Conservation (phyloP, 495 filamentous ascomycete genomes). For the Trichoderma reesei region DNA sequence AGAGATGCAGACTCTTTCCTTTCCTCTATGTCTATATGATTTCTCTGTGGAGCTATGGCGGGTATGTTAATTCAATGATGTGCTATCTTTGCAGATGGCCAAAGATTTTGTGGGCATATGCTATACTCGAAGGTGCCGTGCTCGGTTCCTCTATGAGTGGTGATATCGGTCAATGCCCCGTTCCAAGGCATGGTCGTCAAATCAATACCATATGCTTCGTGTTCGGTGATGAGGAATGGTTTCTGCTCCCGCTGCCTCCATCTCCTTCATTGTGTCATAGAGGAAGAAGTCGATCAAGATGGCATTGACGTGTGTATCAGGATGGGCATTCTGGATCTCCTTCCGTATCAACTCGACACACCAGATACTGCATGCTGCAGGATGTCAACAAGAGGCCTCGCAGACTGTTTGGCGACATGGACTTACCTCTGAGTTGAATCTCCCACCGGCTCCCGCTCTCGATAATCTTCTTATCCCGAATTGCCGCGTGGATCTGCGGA, state of each 20-base stretch:
- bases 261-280: conserved; percentile 83
- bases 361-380: conserved; percentile 72
- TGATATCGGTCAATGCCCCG: not conserved
- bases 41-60: not conserved
- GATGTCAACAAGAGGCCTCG: conserved; percentile 12
- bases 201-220: conserved; percentile 89
- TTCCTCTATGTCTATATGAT: not conserved
- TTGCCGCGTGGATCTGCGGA: conserved; percentile 61
- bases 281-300: conserved; percentile 94
- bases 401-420: not conserved
- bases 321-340: conserved; percentile 68
- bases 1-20: not conserved
- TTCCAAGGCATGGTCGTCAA: not conserved
- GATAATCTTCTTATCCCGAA: conserved; percentile 52
- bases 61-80: not conserved
- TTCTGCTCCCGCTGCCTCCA: conserved; percentile 52
- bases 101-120: not conserved
- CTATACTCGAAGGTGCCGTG: not conserved
- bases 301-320: conserved; percentile 67
- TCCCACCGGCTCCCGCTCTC: conserved; percentile 72
- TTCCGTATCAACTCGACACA: conserved; percentile 79
- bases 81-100: not conserved
- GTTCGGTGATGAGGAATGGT: conserved; percentile 84
- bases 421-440: conserved; percentile 66
- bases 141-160: not conserved